Evolutionary conservation across 768 basidiomycete species (phyloP).

Genomic region (Lentinula guzmanii): DNA sequence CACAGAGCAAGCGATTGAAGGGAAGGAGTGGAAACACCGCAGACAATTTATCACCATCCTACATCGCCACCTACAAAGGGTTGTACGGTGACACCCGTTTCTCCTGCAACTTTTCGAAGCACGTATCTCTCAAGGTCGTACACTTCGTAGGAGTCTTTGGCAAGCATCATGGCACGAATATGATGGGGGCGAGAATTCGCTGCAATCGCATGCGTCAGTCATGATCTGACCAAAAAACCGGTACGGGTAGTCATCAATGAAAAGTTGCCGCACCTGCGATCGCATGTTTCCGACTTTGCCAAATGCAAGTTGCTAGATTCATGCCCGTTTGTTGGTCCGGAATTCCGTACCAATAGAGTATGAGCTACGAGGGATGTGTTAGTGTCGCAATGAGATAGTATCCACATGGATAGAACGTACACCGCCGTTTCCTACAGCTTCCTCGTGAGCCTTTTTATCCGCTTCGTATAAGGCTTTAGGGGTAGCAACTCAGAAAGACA

Average conservation of each 20-base stretch:
- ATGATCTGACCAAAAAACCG: background rate
- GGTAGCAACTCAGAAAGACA: background rate
- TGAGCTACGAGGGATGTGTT: slow-evolving; percentile 38
- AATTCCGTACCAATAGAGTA: slow-evolving; percentile 93
- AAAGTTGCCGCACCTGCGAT: slow-evolving; percentile 70
- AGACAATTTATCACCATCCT: slow-evolving; percentile 47
- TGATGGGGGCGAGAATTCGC: slow-evolving; percentile 81
- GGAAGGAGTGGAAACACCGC: background rate
- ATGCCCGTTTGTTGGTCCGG: slow-evolving; percentile 69
- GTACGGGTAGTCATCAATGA: background rate
- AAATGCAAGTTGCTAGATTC: slow-evolving; percentile 95
- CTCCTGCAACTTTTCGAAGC: slow-evolving; percentile 61
- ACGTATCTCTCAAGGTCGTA: slow-evolving; percentile 76
- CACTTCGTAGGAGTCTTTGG: slow-evolving; percentile 68
- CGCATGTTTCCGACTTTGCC: slow-evolving; percentile 86
- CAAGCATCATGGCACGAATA: slow-evolving; percentile 75
- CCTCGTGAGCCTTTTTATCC: slow-evolving; percentile 85
- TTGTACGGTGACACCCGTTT: slow-evolving; percentile 48
- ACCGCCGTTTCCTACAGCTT: slow-evolving; percentile 84
- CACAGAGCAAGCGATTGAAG: background rate
- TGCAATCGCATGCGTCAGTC: slow-evolving; percentile 43
- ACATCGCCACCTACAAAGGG: slow-evolving; percentile 60
- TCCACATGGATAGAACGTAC: slow-evolving; percentile 33
- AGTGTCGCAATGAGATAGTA: slow-evolving; percentile 8
- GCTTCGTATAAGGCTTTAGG: slow-evolving; percentile 79